A percentile compares a stretch with the other conserved stretches of the same genome.
Conservation (phyloP, 495 filamentous ascomycete genomes). For the Pseudomonodictys pantanalensis region DNA sequence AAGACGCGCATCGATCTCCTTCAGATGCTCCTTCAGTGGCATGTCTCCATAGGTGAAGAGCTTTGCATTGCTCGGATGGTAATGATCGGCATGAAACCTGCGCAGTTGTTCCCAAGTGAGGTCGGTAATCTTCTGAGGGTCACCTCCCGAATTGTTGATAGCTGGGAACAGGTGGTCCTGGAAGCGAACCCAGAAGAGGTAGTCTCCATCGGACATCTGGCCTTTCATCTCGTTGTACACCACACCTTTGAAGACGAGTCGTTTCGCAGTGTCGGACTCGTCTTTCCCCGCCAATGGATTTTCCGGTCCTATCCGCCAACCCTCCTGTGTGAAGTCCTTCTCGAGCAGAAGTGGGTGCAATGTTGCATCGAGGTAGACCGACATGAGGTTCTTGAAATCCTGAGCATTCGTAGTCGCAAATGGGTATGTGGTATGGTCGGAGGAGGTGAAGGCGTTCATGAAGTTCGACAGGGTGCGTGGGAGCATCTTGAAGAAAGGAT, state of each 20-base stretch:
- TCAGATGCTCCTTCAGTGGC: slow-evolving; percentile 74
- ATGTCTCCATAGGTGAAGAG: slow-evolving; percentile 94
- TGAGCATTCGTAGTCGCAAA: slow-evolving; percentile 97
- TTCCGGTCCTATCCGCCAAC: slow-evolving; percentile 92
- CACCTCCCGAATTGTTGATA: slow-evolving; percentile 93
- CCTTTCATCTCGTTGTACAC: slow-evolving; percentile 99
- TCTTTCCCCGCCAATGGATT: slow-evolving; percentile 61
- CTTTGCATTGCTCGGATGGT: slow-evolving; percentile 95
- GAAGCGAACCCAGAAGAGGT: slow-evolving; percentile 90
- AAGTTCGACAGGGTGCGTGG: slow-evolving; percentile 96
- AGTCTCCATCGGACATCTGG: slow-evolving; percentile 95
- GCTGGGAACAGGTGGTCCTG: slow-evolving; percentile 91
- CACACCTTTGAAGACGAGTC: slow-evolving; percentile 93
- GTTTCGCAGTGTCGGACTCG: slow-evolving; percentile 49
- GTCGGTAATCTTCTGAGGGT: slow-evolving; percentile 93
- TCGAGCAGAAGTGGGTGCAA: slow-evolving; percentile 81
- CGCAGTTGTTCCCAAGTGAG: slow-evolving; percentile 82
- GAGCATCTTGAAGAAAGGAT: slow-evolving; percentile 99
- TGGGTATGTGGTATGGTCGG: slow-evolving; percentile 96
- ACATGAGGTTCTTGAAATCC: slow-evolving; percentile 93
- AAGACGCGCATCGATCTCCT: slow-evolving; percentile 70
- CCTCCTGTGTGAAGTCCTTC: slow-evolving; percentile 93
- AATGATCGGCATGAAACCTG: slow-evolving; percentile 83
- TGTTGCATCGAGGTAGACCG: slow-evolving; percentile 94
- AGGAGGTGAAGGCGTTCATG: slow-evolving; percentile 97